Conservation (phyloP, 139 green algal genomes). For the Limnomonas spitsbergensis region DNA sequence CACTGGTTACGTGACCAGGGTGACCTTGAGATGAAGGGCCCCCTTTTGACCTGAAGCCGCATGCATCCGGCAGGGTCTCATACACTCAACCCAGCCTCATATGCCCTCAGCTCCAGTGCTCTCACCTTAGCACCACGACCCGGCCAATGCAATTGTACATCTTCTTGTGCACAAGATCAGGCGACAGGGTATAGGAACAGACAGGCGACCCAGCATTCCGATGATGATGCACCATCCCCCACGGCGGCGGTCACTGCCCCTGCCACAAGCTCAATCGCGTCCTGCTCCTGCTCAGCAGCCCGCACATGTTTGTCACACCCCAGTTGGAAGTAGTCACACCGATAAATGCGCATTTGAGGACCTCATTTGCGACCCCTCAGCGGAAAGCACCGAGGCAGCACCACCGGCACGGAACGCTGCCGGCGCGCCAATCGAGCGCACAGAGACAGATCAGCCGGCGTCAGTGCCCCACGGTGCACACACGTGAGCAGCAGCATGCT, state of each 20-base stretch:
- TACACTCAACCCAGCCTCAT: too few relatives aligned
- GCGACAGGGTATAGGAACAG: conserved; percentile 54
- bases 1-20: too few relatives aligned
- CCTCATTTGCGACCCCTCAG: too few relatives aligned
- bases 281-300: too few relatives aligned
- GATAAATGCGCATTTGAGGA: too few relatives aligned
- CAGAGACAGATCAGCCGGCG: conserved; percentile 49
- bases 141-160: conserved; percentile 89
- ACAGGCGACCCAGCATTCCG: background rate
- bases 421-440: conserved; percentile 88
- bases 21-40: too few relatives aligned
- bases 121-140: conserved; percentile 79
- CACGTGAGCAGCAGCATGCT: conserved; percentile 80
- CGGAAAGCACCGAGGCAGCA: background rate
- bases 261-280: too few relatives aligned
- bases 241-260: background rate
- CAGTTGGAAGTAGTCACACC: too few relatives aligned
- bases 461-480: conserved; percentile 71
- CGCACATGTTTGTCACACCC: too few relatives aligned
- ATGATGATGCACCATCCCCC: background rate
- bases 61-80: too few relatives aligned
- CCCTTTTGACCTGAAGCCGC: too few relatives aligned
- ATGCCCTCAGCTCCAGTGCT: too few relatives aligned
- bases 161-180: conserved; percentile 30
- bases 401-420: conserved; percentile 76